A percentile compares a stretch with the other conserved stretches of the same genome.
phyloP scores from a whole-genome alignment of 306 rosid species.

The Glycine soja region DNA sequence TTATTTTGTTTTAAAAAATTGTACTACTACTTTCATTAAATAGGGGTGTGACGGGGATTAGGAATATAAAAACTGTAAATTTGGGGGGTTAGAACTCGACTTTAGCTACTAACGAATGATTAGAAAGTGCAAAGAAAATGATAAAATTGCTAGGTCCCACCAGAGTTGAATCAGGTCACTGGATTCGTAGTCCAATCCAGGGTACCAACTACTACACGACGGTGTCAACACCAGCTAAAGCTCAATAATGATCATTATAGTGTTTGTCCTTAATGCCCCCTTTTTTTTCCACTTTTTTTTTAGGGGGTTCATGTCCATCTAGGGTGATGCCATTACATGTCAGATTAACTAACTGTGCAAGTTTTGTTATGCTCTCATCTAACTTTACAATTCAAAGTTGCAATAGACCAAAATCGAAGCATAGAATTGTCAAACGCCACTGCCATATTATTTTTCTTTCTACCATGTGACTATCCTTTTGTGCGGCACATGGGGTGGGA shows the following conservation, averaged over 20 bases:
- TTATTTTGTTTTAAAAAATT: not conserved
- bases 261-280: not conserved
- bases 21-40: not conserved
- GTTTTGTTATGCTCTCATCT: slow-evolving; percentile 1
- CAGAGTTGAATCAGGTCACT: slow-evolving; percentile 49
- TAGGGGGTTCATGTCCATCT: not conserved
- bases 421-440: slow-evolving; percentile 40
- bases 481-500: slow-evolving; percentile 53
- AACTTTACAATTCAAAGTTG: slow-evolving; percentile 5
- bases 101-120: slow-evolving; percentile 21
- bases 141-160: slow-evolving; percentile 48
- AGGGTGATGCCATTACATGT: not conserved
- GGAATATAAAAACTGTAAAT: slow-evolving; percentile 1
- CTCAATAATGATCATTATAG: slow-evolving; percentile 29
- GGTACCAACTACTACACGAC: slow-evolving; percentile 54
- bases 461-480: slow-evolving; percentile 52
- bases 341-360: slow-evolving; percentile 29
- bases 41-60: slow-evolving; percentile 17
- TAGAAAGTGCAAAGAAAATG: slow-evolving; percentile 37
- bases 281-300: not conserved
- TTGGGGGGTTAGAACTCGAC: slow-evolving; percentile 15
- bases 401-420: slow-evolving; percentile 20
- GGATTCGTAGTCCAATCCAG: slow-evolving; percentile 51
- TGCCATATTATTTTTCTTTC: slow-evolving; percentile 37
- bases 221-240: slow-evolving; percentile 35